Percentiles rank a stretch among this genome's conserved stretches.
phyloP scores from a whole-genome alignment of 176 grass and related monocot genomes.

The Neostapfia colusana region DNA sequence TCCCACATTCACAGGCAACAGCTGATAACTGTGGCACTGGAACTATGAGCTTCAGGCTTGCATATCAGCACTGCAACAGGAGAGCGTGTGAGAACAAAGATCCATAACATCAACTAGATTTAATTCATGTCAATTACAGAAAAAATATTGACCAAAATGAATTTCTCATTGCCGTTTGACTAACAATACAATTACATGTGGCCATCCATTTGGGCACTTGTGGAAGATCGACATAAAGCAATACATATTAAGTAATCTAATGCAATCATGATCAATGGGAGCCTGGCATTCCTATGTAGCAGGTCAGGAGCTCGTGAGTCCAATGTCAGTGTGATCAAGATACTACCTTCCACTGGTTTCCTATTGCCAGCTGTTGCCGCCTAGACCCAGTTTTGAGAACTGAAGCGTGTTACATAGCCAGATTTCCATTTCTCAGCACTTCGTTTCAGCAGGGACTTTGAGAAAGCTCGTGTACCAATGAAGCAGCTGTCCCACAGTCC shows the following conservation, averaged over 20 bases:
- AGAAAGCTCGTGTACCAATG: not conserved
- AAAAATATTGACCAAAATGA: not conserved
- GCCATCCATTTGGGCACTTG: not conserved
- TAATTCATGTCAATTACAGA: constrained; percentile 5
- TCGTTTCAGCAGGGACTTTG: not conserved
- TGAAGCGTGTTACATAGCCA: not conserved
- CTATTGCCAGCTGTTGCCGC: not conserved
- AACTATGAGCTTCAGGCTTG: not conserved
- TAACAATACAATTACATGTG: not conserved
- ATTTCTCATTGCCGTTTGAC: not conserved
- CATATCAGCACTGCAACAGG: not conserved
- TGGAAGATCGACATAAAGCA: constrained; percentile 23
- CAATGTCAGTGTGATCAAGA: constrained; percentile 23
- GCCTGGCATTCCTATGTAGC: not conserved
- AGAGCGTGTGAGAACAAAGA: not conserved
- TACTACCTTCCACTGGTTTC: constrained; percentile 16
- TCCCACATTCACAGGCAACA: not conserved
- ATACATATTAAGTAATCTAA: not conserved
- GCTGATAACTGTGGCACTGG: not conserved
- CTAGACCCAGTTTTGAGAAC: constrained; percentile 19
- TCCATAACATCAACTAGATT: not conserved
- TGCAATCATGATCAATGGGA: not conserved
- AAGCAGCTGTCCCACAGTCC: not conserved
- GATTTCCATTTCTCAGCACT: not conserved
- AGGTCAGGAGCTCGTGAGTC: not conserved